phyloP scores from a whole-genome alignment of 768 basidiomycete genomes.

The Psilocybe cubensis region DNA sequence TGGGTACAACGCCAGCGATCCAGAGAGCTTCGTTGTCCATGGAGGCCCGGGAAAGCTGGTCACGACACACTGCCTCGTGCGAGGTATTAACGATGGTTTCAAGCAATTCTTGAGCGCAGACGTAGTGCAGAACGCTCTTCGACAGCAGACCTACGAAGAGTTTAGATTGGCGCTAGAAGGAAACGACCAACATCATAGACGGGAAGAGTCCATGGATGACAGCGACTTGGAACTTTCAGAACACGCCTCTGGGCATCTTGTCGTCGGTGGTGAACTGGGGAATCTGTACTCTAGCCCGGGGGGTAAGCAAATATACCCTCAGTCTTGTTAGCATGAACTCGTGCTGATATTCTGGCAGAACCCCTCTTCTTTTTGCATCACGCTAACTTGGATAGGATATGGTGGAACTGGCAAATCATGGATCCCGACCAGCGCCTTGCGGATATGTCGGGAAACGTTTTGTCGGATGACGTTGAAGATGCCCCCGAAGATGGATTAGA shows the following conservation, averaged over 20 bases:
- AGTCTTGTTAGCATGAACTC: neutral
- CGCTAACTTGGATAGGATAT: slow-evolving; percentile 41
- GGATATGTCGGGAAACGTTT: slow-evolving; percentile 36
- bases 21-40: slow-evolving; percentile 25
- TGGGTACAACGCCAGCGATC: slow-evolving; percentile 11
- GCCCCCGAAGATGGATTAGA: slow-evolving; percentile 10
- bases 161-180: slow-evolving; percentile 25
- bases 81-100: slow-evolving; percentile 30
- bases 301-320: slow-evolving; percentile 26
- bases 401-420: slow-evolving; percentile 41
- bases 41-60: slow-evolving; percentile 36
- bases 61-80: slow-evolving; percentile 37
- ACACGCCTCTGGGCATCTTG: slow-evolving; percentile 40
- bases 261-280: slow-evolving; percentile 35
- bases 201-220: too few relatives aligned
- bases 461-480: slow-evolving; percentile 6
- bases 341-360: slow-evolving; percentile 22
- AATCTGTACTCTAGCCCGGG: slow-evolving; percentile 42
- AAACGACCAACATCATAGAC: too few relatives aligned
- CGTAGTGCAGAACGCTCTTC: slow-evolving; percentile 25
- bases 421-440: slow-evolving; percentile 26
- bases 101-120: slow-evolving; percentile 21
- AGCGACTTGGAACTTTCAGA: slow-evolving; percentile 18
- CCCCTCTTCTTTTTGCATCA: slow-evolving; percentile 45
- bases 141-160: slow-evolving; percentile 31